Base-by-base conservation (phyloP, 164 flowering plant genomes). In the Vitis labrusca region DNA sequence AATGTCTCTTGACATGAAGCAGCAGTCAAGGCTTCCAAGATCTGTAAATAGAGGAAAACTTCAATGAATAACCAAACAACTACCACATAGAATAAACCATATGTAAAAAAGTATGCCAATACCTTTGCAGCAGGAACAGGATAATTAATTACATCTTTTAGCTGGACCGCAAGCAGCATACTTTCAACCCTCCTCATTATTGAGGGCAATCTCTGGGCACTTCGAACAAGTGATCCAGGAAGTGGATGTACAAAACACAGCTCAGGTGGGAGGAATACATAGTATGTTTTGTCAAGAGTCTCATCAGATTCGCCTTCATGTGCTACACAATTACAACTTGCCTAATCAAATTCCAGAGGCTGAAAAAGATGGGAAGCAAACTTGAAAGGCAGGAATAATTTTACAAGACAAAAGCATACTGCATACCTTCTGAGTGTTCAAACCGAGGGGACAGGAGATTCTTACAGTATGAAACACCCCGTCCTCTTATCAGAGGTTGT, bases 1-100 rank as follows among this genome's bases (percentile, higher is more conserved):
- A 96, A 93, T 54, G 98, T 89, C 82, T 96, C 99, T 74, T 96
- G 99, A 82, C 99, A 96, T 10, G 99, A 93, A 53, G 99, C 99
- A 66, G 99, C 98, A 55, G 99, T 96, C 83, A 93, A 85, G 15
- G 98, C 98, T 84, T 96, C 99, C 85, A 96, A 76, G 52, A 96
- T 85, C 99, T 96, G 92, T 32, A 70, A 59, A 80, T 54, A 17
- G 23, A 44, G 14, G 44, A 16, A 32, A 0, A 51, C 32, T 66
- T 63, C 57, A 70, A 61, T 50, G 53, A 60, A 53, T 8, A 16
- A 57, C n/a, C 8, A 60, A 19, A 15, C 23, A 1, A 5, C n/a
- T 8, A 10, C 8, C 70, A 70, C 7, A 56, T 27, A n/a, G 66
- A 17, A 17, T 17, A 6, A 56, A 15, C 37, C 27, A 65, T 9